These are phyloP conservation scores for Neonectria coccinea DNA, from an alignment of 2,329 filamentous ascomycete species.

Conservation along the genomic window DNA sequence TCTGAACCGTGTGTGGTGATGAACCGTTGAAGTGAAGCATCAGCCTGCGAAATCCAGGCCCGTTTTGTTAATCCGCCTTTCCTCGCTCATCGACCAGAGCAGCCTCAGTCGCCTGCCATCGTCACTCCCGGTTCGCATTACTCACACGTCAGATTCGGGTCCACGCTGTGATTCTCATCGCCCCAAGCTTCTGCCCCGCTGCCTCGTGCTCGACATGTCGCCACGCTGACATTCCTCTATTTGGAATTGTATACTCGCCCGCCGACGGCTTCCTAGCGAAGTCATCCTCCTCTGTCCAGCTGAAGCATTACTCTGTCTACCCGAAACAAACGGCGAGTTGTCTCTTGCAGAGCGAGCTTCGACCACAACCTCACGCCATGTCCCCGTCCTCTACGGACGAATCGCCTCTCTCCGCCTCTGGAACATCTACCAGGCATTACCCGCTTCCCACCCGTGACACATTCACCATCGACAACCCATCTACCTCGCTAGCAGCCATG, in stretches of 20 bases:
- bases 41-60: neutral
- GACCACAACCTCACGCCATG: constrained; percentile 54
- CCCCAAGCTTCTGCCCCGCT: constrained; percentile 26
- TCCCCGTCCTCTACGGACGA: constrained; percentile 66
- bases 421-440: constrained; percentile 56
- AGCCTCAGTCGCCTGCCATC: neutral
- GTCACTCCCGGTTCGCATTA: constrained; percentile 13
- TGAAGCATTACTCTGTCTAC: constrained; percentile 14
- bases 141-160: constrained; percentile 24
- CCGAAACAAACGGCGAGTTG: constrained; percentile 22
- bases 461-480: constrained; percentile 63
- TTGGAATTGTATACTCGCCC: constrained; percentile 21
- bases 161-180: constrained; percentile 34
- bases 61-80: neutral
- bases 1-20: constrained; percentile 9
- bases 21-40: constrained; percentile 10
- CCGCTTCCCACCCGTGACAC: constrained; percentile 59
- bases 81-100: neutral
- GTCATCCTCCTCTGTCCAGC: constrained; percentile 1
- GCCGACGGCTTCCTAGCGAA: constrained; percentile 15
- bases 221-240: constrained; percentile 32
- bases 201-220: constrained; percentile 37
- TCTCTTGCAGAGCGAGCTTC: constrained; percentile 36
- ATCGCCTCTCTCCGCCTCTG: constrained; percentile 60
- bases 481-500: constrained; percentile 56